These are phyloP conservation scores for Cadophora gregata DNA, from an alignment of 2,329 filamentous ascomycete genomes.

Conservation along the genomic window DNA sequence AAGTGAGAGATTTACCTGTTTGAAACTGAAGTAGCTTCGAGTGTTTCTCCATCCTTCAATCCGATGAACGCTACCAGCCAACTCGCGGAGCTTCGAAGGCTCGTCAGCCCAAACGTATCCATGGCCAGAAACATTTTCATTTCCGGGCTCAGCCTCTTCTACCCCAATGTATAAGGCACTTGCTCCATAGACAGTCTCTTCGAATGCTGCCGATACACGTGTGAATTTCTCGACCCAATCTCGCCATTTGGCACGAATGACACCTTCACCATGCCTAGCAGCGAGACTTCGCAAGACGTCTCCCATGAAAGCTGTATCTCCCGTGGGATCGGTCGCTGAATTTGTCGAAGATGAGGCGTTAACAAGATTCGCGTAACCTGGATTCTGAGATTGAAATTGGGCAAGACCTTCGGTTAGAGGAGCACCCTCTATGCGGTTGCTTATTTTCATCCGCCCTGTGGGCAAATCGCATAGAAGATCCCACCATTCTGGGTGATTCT, in stretches of 20 bases:
- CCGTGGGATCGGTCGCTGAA: conserved; percentile 62
- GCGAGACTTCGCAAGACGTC: conserved; percentile 84
- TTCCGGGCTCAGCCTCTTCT: conserved; percentile 68
- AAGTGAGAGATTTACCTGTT: conserved; percentile 68
- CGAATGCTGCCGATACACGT: conserved; percentile 89
- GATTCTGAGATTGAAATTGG: conserved; percentile 86
- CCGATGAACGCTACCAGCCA: conserved; percentile 88
- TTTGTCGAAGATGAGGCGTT: conserved; percentile 46
- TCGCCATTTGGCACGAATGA: conserved; percentile 89
- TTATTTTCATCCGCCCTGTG: conserved; percentile 93
- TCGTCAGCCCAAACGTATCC: conserved; percentile 97
- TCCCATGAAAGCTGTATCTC: conserved; percentile 88
- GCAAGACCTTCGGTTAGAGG: conserved; percentile 82
- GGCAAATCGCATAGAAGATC: conserved; percentile 93
- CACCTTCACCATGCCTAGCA: conserved; percentile 85
- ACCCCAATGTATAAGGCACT: conserved; percentile 86
- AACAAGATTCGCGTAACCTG: conserved; percentile 58
- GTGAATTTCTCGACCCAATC: conserved; percentile 96
- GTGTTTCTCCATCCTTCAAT: conserved; percentile 98
- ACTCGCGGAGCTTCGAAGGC: conserved; percentile 77
- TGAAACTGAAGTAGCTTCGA: conserved; percentile 92
- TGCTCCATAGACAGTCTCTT: conserved; percentile 93
- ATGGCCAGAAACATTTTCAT: conserved; percentile 73
- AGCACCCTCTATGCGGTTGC: conserved; percentile 81
- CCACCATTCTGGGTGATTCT: conserved; percentile 97